Conservation (phyloP, 345 rosid genomes). For the Punica granatum region DNA sequence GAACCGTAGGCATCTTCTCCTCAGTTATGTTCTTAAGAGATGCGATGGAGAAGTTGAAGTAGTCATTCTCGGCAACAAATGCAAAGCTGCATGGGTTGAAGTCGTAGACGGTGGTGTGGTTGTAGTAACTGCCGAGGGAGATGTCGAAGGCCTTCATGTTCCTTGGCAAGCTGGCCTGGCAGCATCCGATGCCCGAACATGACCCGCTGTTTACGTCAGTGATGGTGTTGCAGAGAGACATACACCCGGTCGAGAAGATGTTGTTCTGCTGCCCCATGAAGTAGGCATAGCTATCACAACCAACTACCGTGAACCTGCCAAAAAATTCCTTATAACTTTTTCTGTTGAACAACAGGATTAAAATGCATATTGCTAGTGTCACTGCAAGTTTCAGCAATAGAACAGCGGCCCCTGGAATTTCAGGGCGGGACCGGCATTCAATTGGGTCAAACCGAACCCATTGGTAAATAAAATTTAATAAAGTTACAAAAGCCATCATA, state of each 20-base stretch:
- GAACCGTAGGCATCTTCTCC: neutral
- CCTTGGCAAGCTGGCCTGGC: conserved; percentile 1
- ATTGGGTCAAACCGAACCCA: too few relatives aligned
- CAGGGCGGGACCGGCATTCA: too few relatives aligned
- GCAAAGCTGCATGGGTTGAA: conserved; percentile 26
- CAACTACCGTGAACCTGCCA: conserved; percentile 2
- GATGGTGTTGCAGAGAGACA: neutral
- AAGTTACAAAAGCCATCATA: too few relatives aligned
- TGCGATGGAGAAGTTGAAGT: conserved; percentile 11
- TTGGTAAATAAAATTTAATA: too few relatives aligned
- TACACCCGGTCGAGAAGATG: conserved; percentile 1
- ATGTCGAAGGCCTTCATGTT: neutral
- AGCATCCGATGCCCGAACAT: conserved; percentile 10
- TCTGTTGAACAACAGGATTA: too few relatives aligned
- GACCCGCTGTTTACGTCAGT: neutral
- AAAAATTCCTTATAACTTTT: too few relatives aligned
- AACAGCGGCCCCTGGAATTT: too few relatives aligned
- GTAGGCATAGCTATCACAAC: neutral
- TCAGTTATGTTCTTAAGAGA: neutral
- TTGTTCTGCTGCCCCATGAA: neutral
- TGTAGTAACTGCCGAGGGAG: conserved; percentile 1
- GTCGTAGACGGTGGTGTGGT: neutral
- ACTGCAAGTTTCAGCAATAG: too few relatives aligned
- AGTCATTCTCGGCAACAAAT: conserved; percentile 14
- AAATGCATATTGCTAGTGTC: too few relatives aligned